Percentiles rank a stretch among this genome's conserved stretches.
Evolutionary conservation across 495 filamentous ascomycete genomes (phyloP).

Genomic region (Hypoxylon fragiforme): DNA sequence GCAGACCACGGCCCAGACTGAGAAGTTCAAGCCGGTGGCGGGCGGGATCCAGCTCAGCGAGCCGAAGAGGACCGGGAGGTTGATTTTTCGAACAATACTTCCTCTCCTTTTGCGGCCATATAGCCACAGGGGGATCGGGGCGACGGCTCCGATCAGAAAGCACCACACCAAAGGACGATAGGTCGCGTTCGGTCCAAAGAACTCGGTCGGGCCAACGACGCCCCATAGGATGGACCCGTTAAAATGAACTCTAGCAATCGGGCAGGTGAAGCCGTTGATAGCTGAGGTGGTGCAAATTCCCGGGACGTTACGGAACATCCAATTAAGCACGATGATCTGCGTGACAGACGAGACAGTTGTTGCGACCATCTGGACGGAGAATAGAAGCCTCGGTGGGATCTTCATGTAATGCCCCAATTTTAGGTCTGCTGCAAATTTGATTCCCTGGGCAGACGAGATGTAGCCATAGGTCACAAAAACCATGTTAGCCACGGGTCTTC

Average conservation of each 20-base stretch:
- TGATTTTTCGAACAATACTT: slow-evolving; percentile 64
- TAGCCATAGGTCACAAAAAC: slow-evolving; percentile 86
- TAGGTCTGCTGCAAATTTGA: slow-evolving; percentile 84
- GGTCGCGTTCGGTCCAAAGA: slow-evolving; percentile 73
- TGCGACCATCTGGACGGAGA: slow-evolving; percentile 78
- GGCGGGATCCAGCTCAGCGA: slow-evolving; percentile 81
- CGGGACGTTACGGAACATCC: slow-evolving; percentile 81
- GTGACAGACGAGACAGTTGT: slow-evolving; percentile 77
- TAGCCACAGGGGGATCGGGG: slow-evolving; percentile 69
- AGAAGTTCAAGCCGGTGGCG: slow-evolving; percentile 82
- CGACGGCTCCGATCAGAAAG: slow-evolving; percentile 72
- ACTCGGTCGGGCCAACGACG: slow-evolving; percentile 74
- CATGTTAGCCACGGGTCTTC: slow-evolving; percentile 84
- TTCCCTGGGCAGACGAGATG: slow-evolving; percentile 79
- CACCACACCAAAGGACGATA: slow-evolving; percentile 75
- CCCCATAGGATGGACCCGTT: slow-evolving; percentile 90
- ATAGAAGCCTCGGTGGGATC: slow-evolving; percentile 80
- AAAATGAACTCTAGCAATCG: slow-evolving; percentile 86
- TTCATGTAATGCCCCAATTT: slow-evolving; percentile 95
- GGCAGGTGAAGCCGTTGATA: slow-evolving; percentile 84
- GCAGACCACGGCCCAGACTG: slow-evolving; percentile 79
- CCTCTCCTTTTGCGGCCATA: slow-evolving; percentile 54
- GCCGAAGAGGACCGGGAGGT: slow-evolving; percentile 72
- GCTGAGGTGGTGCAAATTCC: slow-evolving; percentile 76
- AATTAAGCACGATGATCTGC: slow-evolving; percentile 81